A percentile compares a stretch with the other conserved stretches of the same genome.
These are phyloP conservation scores for Kwoniella dendrophila DNA, from an alignment of 768 basidiomycete species.

Conservation along the genomic window DNA sequence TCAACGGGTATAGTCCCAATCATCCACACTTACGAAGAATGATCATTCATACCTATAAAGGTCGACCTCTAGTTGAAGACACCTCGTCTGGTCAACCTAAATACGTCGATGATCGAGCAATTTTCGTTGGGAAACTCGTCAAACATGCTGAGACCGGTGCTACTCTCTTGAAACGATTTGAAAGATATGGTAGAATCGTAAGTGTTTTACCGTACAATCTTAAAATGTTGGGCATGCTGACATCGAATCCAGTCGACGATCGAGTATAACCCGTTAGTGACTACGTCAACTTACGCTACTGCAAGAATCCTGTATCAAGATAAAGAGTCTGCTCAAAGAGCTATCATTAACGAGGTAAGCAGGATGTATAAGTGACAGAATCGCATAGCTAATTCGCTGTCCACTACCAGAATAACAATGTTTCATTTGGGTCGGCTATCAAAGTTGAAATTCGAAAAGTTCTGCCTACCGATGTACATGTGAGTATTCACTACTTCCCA, in stretches of 20 bases:
- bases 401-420: conserved; percentile 22
- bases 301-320: conserved; percentile 34
- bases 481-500: conserved; percentile 18
- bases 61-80: conserved; percentile 28
- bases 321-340: conserved; percentile 21
- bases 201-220: conserved; percentile 6
- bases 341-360: conserved; percentile 37
- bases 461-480: conserved; percentile 32
- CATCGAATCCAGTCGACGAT: conserved; percentile 27
- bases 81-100: not conserved
- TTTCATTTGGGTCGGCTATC: conserved; percentile 32
- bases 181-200: conserved; percentile 34
- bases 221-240: not conserved
- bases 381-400: conserved; percentile 6
- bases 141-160: conserved; percentile 29
- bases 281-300: conserved; percentile 21
- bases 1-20: conserved; percentile 1
- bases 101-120: conserved; percentile 34
- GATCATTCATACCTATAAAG: conserved; percentile 31
- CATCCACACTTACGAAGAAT: conserved; percentile 14
- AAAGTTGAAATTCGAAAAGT: conserved; percentile 39
- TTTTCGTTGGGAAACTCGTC: conserved; percentile 36
- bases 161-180: conserved; percentile 32
- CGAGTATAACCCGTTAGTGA: conserved; percentile 30
- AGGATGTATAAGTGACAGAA: not conserved